These are phyloP conservation scores for Cardiospermum halicacabum DNA, from an alignment of 345 rosid genomes.

Conservation along the genomic window DNA sequence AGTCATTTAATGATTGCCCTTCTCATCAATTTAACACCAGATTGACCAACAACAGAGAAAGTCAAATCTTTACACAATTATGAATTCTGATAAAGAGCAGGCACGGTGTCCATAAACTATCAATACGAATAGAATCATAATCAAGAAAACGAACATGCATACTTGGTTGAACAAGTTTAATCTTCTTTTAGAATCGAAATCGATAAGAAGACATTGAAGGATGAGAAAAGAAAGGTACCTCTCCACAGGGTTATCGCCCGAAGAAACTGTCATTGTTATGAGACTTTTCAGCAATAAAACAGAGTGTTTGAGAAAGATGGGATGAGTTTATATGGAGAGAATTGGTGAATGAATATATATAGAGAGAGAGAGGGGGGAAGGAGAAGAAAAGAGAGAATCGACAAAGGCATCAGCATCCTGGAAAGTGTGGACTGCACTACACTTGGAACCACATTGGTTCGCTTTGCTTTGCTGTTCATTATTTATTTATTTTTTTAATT, in stretches of 20 bases:
- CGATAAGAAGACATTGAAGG: neutral
- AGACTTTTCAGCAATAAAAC: neutral
- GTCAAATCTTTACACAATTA: no score
- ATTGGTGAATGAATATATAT: neutral
- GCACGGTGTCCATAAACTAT: no score
- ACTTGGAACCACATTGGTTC: no score
- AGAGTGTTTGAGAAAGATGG: neutral
- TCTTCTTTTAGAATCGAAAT: no score
- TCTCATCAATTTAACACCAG: neutral
- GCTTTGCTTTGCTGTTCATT: no score
- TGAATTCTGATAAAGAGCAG: no score
- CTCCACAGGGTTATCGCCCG: constrained; percentile 7
- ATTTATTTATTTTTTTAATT: no score
- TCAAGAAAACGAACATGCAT: no score
- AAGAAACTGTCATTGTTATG: constrained; percentile 8
- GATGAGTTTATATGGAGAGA: neutral
- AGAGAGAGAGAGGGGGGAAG: neutral
- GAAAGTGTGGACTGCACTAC: neutral
- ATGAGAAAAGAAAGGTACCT: neutral
- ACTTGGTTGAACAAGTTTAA: no score
- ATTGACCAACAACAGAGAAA: neutral
- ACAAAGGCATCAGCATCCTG: neutral
- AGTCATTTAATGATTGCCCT: neutral
- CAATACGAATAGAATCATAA: no score
- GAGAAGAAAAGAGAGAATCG: neutral